These are phyloP conservation scores for Talaromyces funiculosus DNA, from an alignment of 2,329 filamentous ascomycete species.

Conservation along the genomic window DNA sequence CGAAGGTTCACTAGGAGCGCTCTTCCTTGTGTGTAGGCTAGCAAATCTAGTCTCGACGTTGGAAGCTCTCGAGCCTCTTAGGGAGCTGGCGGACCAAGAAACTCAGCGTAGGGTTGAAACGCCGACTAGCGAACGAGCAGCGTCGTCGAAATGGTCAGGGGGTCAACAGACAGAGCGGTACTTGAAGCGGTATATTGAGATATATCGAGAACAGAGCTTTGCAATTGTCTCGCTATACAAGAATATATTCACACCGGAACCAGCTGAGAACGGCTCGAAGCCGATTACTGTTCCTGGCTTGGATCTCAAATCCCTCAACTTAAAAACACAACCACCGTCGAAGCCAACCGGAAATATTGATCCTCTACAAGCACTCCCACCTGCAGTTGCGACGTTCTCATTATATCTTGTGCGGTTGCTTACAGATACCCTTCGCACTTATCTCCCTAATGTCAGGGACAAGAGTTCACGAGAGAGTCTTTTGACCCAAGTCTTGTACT, in stretches of 20 bases:
- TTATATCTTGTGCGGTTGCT: conserved; percentile 77
- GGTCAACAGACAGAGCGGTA: conserved; percentile 93
- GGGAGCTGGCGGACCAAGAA: conserved; percentile 86
- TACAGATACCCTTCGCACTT: conserved; percentile 65
- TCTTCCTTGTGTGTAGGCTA: conserved; percentile 83
- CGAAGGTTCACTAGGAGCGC: conserved; percentile 70
- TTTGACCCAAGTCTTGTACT: conserved; percentile 87
- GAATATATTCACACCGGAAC: conserved; percentile 69
- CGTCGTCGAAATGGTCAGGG: conserved; percentile 33
- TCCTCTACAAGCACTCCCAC: conserved; percentile 55
- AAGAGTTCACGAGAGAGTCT: conserved; percentile 77
- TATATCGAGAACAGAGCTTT: conserved; percentile 96
- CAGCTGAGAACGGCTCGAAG: conserved; percentile 30
- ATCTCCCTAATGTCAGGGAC: conserved; percentile 77
- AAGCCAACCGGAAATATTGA: conserved; percentile 24
- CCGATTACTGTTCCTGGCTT: conserved; percentile 23
- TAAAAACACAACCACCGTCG: conserved; percentile 21
- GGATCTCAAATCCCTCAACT: conserved; percentile 19
- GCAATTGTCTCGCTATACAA: conserved; percentile 91
- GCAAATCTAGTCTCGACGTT: conserved; percentile 74
- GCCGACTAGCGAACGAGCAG: conserved; percentile 21
- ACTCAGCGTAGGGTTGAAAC: conserved; percentile 42
- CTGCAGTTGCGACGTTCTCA: conserved; percentile 76
- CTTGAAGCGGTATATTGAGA: conserved; percentile 91
- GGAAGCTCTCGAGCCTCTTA: conserved; percentile 75